Evolutionary conservation across 192 early-diverging fungal species (phyloP).

Genomic region (Phycomyces blakesleeanus): DNA sequence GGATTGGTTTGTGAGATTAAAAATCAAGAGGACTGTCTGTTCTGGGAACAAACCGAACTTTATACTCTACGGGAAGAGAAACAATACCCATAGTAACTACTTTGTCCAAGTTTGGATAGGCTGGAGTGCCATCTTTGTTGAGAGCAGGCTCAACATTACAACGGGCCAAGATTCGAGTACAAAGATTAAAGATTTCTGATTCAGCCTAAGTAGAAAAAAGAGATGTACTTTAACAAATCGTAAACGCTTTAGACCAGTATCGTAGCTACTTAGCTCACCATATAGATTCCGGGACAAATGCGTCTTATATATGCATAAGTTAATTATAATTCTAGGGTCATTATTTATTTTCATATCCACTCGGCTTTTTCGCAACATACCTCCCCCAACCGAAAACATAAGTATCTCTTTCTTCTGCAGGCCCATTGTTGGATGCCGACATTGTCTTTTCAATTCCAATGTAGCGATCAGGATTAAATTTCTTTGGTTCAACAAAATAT

Average conservation of each 20-base stretch:
- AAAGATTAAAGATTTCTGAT: conserved; percentile 3
- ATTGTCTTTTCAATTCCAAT: neutral
- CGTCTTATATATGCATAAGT: neutral
- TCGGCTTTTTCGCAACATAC: conserved; percentile 11
- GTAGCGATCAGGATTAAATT: conserved; percentile 46
- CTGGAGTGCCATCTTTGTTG: neutral
- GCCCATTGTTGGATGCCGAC: conserved; percentile 12
- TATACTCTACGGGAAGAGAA: neutral
- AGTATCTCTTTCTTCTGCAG: conserved; percentile 16
- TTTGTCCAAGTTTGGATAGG: neutral
- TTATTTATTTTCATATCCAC: neutral
- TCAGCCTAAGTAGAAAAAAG: conserved; percentile 5
- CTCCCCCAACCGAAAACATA: conserved; percentile 21
- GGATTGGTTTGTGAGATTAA: neutral
- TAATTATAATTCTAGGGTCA: neutral
- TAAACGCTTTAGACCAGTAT: too few species aligned
- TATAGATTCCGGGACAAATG: conserved; percentile 1
- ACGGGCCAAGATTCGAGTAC: conserved; percentile 3
- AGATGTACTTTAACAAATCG: too few species aligned
- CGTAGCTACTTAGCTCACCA: neutral
- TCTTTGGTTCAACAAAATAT: conserved; percentile 39
- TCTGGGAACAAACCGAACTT: conserved; percentile 5
- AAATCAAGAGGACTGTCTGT: neutral
- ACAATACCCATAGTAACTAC: neutral
- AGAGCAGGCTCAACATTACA: conserved; percentile 8